phyloP scores from a whole-genome alignment of 176 grass and related monocot species.

The Ampelocalamus luodianensis region DNA sequence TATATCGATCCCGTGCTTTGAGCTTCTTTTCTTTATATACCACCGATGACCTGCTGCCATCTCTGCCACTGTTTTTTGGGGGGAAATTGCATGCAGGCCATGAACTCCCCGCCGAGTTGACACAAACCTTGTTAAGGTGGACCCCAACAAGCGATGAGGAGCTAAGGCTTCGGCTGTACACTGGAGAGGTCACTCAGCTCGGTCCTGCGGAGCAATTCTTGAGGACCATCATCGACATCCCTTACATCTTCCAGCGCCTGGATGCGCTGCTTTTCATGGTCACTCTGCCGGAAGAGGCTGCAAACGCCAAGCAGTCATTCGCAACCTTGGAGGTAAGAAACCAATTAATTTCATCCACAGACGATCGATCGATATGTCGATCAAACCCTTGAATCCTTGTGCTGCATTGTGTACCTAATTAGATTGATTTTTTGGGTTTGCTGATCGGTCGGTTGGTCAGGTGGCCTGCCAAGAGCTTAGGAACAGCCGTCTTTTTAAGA shows the following conservation, averaged over 20 bases:
- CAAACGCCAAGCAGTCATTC: conserved; percentile 60
- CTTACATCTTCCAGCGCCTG: conserved; percentile 75
- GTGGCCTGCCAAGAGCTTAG: conserved; percentile 75
- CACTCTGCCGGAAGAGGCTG: conserved; percentile 67
- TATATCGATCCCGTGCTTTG: too few relatives aligned
- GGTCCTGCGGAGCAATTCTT: conserved; percentile 74
- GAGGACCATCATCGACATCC: conserved; percentile 69
- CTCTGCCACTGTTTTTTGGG: not conserved
- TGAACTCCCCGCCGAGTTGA: conserved; percentile 70
- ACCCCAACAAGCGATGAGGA: conserved; percentile 80
- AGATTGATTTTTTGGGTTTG: too few relatives aligned
- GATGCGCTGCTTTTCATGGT: conserved; percentile 73
- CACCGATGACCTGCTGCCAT: too few relatives aligned
- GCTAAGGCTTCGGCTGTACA: conserved; percentile 65
- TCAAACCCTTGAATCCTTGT: too few relatives aligned
- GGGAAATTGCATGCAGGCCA: conserved; percentile 47
- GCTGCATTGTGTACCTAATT: too few relatives aligned
- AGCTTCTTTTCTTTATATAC: too few relatives aligned
- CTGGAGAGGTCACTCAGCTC: conserved; percentile 56
- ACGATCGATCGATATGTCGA: too few relatives aligned
- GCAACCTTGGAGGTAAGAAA: conserved; percentile 57
- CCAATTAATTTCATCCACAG: too few relatives aligned
- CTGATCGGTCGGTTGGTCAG: conserved; percentile 54
- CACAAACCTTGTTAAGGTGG: conserved; percentile 78
- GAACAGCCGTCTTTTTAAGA: conserved; percentile 71